Conservation (phyloP, 306 rosid genomes). For the Potentilla sterilis region DNA sequence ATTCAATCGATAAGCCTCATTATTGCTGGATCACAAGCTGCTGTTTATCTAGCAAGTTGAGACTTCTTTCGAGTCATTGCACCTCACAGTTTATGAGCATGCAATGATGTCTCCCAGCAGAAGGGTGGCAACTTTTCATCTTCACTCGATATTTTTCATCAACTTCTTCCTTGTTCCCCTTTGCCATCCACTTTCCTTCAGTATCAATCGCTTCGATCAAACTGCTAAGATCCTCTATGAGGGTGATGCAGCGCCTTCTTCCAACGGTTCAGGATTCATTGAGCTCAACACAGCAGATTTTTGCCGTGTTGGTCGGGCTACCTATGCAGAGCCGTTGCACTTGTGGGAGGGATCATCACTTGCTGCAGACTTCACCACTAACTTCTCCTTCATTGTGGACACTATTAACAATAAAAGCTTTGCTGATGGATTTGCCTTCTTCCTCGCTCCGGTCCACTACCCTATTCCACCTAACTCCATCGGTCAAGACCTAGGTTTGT, state of each 20-base stretch:
- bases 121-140: background rate
- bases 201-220: background rate
- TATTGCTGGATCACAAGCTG: too few species aligned
- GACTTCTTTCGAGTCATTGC: too few species aligned
- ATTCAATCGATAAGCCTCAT: too few species aligned
- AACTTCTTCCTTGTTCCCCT: background rate
- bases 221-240: background rate
- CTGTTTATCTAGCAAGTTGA: too few species aligned
- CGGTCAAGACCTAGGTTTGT: constrained; percentile 10
- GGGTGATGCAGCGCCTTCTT: background rate
- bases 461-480: constrained; percentile 16
- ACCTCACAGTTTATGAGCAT: too few species aligned
- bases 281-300: background rate
- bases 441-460: constrained; percentile 7
- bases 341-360: constrained; percentile 13
- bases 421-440: constrained; percentile 25
- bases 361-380: constrained; percentile 16
- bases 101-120: too few species aligned
- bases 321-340: background rate
- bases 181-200: constrained; percentile 6
- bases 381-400: constrained; percentile 24
- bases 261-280: background rate
- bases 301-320: constrained; percentile 7
- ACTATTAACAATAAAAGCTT: background rate
- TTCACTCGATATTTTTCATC: background rate